Base-by-base conservation (phyloP, 1,284 basidiomycete genomes). In the Tylopilus orsonianus region DNA sequence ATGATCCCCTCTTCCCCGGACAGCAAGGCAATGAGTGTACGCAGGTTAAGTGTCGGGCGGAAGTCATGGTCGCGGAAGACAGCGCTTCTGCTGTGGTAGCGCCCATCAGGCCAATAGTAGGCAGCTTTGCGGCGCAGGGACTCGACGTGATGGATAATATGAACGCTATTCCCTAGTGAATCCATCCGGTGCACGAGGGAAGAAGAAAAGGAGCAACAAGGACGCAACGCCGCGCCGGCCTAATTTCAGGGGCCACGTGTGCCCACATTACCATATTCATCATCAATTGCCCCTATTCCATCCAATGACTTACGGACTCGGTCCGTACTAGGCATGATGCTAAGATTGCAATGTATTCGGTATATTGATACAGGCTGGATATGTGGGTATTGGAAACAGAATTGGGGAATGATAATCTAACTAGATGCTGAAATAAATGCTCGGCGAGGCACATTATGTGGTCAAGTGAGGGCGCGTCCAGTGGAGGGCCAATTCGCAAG, bases 11-110 rank as follows among this genome's bases (percentile, higher is more conserved):
- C 20, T 10, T 38, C 12, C 9, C 6, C 32, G 18, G 52, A 49
- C 41, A 69, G 53, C 10, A 38, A 34, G 12, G 56, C 48, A 43
- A 68, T 52, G 18, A 66, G 52, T 8, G 49, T 36, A 24, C 50
- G 54, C 22, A 70, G 48, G 40, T 66, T 68, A 4, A 66, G 55
- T 10, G 65, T 61, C 14, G 64, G 66, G 8, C 67, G 56, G 29
- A 68, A 65, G 33, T 50, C 38, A 27, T 38, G 27, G 38, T 46
- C 19, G 39, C 35, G 14, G 27, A 37, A 36, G 8, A 33, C 13
- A 2, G 18, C 26, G 40, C 35, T 33, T 5, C 18, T 22, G 10
- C 8, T 7, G 37, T 62, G 53, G 22, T 41, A 29, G 20, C 8
- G 41, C 13, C 8, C 24, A 29, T 32, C 20, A 13, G 58, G 63